phyloP scores from a whole-genome alignment of 2,329 filamentous ascomycete genomes.

The Ophiostoma perfectum region DNA sequence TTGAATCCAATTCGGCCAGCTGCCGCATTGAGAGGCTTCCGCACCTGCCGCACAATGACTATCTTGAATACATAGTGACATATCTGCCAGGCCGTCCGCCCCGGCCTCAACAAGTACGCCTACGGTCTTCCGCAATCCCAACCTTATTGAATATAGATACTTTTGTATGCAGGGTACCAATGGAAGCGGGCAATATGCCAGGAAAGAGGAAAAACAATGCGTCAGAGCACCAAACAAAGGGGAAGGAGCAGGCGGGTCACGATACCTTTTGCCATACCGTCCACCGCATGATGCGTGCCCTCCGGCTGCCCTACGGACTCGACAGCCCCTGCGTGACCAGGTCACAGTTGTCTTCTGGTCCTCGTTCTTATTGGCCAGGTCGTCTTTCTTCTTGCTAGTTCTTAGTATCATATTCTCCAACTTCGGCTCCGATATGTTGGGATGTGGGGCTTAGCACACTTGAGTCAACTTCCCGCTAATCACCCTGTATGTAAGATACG shows the following conservation, averaged over 20 bases:
- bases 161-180: neutral
- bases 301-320: neutral
- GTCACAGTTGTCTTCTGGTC: neutral
- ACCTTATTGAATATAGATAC: too few relatives aligned
- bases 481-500: too few relatives aligned
- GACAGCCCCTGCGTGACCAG: neutral
- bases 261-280: neutral
- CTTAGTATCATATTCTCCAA: neutral
- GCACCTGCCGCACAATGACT: too few relatives aligned
- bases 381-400: neutral
- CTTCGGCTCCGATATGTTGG: conserved; percentile 4
- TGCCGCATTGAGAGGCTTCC: too few relatives aligned
- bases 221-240: too few relatives aligned
- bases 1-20: too few relatives aligned
- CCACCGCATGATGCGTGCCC: conserved; percentile 2
- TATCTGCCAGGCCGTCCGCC: too few relatives aligned
- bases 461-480: neutral
- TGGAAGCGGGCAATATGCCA: neutral
- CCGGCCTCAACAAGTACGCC: too few relatives aligned
- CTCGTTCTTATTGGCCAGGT: neutral
- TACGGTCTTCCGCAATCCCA: too few relatives aligned
- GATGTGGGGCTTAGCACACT: neutral
- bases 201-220: too few relatives aligned
- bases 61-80: too few relatives aligned
- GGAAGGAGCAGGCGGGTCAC: neutral